Evolutionary conservation across 768 basidiomycete genomes (phyloP).

Genomic region (Kwoniella sp.): DNA sequence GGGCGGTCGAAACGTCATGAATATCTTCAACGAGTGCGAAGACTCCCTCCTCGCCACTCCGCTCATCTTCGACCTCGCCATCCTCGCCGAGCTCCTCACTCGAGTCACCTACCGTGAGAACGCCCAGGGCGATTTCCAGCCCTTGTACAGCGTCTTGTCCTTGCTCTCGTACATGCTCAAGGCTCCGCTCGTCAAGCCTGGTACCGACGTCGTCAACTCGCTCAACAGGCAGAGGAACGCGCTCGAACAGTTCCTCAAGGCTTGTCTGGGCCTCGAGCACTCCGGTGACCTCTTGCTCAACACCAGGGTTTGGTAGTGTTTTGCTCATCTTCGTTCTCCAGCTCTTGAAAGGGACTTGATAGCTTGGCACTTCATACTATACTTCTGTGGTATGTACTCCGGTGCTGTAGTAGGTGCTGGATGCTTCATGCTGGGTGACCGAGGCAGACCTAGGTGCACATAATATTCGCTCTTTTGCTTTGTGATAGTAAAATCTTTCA

Average conservation of each 20-base stretch:
- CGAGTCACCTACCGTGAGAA: conserved; percentile 80
- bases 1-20: conserved; percentile 89
- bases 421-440: neutral
- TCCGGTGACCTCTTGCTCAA: conserved; percentile 81
- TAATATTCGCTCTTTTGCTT: neutral
- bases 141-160: conserved; percentile 87
- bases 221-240: conserved; percentile 93
- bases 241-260: conserved; percentile 90
- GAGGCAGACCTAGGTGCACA: no score
- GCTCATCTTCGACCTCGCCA: conserved; percentile 88
- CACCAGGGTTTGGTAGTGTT: conserved; percentile 78
- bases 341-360: neutral
- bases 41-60: conserved; percentile 95
- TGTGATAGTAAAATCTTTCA: neutral
- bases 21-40: conserved; percentile 92
- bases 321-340: neutral
- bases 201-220: conserved; percentile 91
- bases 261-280: conserved; percentile 83
- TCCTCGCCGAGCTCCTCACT: conserved; percentile 90
- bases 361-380: no score
- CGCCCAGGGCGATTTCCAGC: conserved; percentile 66
- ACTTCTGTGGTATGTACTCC: neutral
- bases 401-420: neutral
- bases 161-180: conserved; percentile 97
- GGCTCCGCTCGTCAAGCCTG: conserved; percentile 89